Evolutionary conservation across 805 yeast species (phyloP).

Genomic region (Ogataea wickerhamii): DNA sequence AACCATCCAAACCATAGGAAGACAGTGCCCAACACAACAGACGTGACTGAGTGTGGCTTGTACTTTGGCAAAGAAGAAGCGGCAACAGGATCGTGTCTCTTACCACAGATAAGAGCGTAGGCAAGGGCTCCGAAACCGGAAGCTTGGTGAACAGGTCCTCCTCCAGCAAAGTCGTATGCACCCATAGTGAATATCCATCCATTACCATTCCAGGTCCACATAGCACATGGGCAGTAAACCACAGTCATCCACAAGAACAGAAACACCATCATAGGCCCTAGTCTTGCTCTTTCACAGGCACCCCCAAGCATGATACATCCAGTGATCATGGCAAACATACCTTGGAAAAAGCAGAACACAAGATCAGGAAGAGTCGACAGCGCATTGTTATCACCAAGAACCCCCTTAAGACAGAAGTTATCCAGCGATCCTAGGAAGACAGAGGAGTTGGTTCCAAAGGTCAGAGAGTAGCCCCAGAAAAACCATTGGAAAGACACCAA

Average conservation of each 20-base stretch:
- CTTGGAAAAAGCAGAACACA: constrained; percentile 86
- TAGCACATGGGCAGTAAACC: constrained; percentile 93
- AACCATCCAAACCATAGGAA: constrained; percentile 99
- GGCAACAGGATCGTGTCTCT: constrained; percentile 79
- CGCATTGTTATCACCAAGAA: constrained; percentile 75
- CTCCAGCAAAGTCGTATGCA: constrained; percentile 95
- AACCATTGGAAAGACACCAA: constrained; percentile 93
- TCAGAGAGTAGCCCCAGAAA: constrained; percentile 95
- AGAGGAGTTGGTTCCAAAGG: constrained; percentile 54
- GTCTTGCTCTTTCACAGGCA: constrained; percentile 94
- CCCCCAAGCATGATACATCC: constrained; percentile 96
- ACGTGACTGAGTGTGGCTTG: constrained; percentile 89
- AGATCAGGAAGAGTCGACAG: constrained; percentile 80
- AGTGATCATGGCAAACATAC: constrained; percentile 93
- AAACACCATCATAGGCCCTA: constrained; percentile 95
- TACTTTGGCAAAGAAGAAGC: constrained; percentile 74
- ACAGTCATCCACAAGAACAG: constrained; percentile 91
- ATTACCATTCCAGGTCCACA: constrained; percentile 94
- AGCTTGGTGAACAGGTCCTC: constrained; percentile 95
- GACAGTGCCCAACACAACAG: constrained; percentile 88
- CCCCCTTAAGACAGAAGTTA: constrained; percentile 77
- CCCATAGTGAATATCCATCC: constrained; percentile 90
- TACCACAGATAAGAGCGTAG: constrained; percentile 88
- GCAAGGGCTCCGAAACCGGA: constrained; percentile 95
- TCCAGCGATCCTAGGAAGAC: constrained; percentile 76